These are phyloP conservation scores for Pyrenophora tritici-repentis DNA, from an alignment of 2,329 filamentous ascomycete genomes.

Conservation along the genomic window DNA sequence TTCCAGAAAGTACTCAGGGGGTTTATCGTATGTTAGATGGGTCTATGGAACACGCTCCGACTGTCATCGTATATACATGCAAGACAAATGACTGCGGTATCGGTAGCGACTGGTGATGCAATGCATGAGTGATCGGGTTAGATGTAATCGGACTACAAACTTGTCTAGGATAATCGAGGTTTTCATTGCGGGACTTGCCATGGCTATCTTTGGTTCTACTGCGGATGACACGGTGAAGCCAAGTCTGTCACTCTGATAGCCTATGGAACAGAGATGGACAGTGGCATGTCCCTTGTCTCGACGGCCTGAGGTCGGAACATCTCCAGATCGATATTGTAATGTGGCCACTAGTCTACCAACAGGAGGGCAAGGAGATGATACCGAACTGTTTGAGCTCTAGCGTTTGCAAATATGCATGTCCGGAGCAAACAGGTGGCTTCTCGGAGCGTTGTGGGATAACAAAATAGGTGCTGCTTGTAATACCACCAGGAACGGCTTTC, in stretches of 20 bases:
- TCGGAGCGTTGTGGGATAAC: background rate
- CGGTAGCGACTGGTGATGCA: slow-evolving; percentile 13
- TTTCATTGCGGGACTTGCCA: slow-evolving; percentile 10
- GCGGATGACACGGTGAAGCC: slow-evolving; percentile 4
- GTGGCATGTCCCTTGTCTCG: background rate
- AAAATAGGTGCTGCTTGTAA: slow-evolving; percentile 1
- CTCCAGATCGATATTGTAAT: slow-evolving; percentile 15
- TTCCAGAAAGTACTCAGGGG: slow-evolving; percentile 4
- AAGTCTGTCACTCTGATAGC: background rate
- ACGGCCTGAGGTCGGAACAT: slow-evolving; percentile 7
- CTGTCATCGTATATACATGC: slow-evolving; percentile 15
- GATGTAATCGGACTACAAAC: slow-evolving; percentile 8
- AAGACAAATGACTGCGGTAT: slow-evolving; percentile 8
- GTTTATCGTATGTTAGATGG: background rate
- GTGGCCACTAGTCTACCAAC: slow-evolving; percentile 16
- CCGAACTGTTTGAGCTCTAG: background rate
- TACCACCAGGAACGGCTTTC: slow-evolving; percentile 6
- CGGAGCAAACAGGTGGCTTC: background rate
- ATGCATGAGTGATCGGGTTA: slow-evolving; percentile 23
- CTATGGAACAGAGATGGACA: background rate
- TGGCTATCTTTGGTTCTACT: slow-evolving; percentile 4
- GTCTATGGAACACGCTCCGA: background rate
- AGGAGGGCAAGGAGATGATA: slow-evolving; percentile 1
- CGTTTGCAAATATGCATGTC: too few relatives aligned
- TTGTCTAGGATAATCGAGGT: slow-evolving; percentile 19